phyloP scores from a whole-genome alignment of 2,329 filamentous ascomycete genomes.

The Aspergillus sclerotialis region DNA sequence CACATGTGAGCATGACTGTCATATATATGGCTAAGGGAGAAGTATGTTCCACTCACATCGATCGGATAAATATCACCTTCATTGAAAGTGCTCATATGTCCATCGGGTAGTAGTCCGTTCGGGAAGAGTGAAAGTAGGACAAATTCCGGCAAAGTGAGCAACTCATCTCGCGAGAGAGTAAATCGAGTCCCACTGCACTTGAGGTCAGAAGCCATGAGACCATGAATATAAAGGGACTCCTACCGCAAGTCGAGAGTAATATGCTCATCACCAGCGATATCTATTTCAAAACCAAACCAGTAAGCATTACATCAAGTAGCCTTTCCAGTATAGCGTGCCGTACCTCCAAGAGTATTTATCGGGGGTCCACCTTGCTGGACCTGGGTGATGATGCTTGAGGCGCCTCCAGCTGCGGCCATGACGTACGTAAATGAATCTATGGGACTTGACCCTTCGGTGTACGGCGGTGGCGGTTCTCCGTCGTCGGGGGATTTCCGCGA shows the following conservation, averaged over 20 bases:
- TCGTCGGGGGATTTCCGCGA: slow-evolving; percentile 69
- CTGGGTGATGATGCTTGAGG: slow-evolving; percentile 98
- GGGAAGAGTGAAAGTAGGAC: slow-evolving; percentile 96
- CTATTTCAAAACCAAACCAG: slow-evolving; percentile 31
- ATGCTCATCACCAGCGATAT: slow-evolving; percentile 84
- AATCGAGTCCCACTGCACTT: slow-evolving; percentile 75
- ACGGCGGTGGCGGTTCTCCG: slow-evolving; percentile 88
- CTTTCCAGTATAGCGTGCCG: slow-evolving; percentile 18
- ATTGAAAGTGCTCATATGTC: slow-evolving; percentile 86
- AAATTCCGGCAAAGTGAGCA: slow-evolving; percentile 93
- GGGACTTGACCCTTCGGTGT: slow-evolving; percentile 88
- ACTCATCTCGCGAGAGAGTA: slow-evolving; percentile 86
- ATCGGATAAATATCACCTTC: slow-evolving; percentile 94
- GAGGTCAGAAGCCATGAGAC: slow-evolving; percentile 7
- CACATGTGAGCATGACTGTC: slow-evolving; percentile 5
- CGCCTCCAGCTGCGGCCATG: slow-evolving; percentile 95
- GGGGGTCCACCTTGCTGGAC: slow-evolving; percentile 87
- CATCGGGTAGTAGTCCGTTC: slow-evolving; percentile 95
- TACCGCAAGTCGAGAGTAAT: slow-evolving; percentile 93
- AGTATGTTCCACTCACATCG: slow-evolving; percentile 63
- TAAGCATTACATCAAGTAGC: slow-evolving; percentile 1
- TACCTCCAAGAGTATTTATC: slow-evolving; percentile 82
- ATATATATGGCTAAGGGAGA: not conserved
- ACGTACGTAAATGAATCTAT: slow-evolving; percentile 89
- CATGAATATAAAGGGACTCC: slow-evolving; percentile 15